Percentiles rank a stretch among this genome's conserved stretches.
These are phyloP conservation scores for Endotrypanum monterogeii DNA, from an alignment of 208 protist species.

Conservation along the genomic window DNA sequence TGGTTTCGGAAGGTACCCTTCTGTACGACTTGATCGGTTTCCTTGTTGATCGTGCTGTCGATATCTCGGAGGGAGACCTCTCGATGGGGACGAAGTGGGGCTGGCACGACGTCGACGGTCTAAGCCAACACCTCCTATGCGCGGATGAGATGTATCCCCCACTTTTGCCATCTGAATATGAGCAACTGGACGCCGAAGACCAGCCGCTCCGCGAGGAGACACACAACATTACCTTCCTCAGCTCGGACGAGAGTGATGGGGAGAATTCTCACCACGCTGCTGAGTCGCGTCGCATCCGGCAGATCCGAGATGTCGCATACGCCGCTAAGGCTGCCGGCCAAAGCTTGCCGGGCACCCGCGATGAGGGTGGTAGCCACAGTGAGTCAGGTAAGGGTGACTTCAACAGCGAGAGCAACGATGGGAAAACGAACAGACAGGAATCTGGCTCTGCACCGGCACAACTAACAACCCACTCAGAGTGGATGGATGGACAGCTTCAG, in stretches of 20 bases:
- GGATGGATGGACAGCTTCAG: constrained; percentile 24
- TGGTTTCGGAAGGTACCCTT: constrained; percentile 73
- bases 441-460: neutral
- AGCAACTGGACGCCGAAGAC: constrained; percentile 23
- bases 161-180: constrained; percentile 38
- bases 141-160: constrained; percentile 76
- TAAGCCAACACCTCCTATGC: constrained; percentile 55
- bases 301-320: constrained; percentile 23
- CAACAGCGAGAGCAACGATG: neutral
- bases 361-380: neutral
- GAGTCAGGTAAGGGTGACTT: neutral
- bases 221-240: constrained; percentile 80
- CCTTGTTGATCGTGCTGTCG: constrained; percentile 78
- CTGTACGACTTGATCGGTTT: constrained; percentile 84
- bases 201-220: constrained; percentile 35
- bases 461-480: constrained; percentile 19
- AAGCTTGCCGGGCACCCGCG: neutral
- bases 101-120: constrained; percentile 85
- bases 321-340: constrained; percentile 8
- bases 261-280: constrained; percentile 78
- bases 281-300: constrained; percentile 47
- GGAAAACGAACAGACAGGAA: constrained; percentile 6
- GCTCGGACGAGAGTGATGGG: constrained; percentile 84
- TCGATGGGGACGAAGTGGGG: constrained; percentile 34
- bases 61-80: constrained; percentile 62